Evolutionary conservation across 1,284 basidiomycete genomes (phyloP), one percentile per base, ranked within the genome.

Genomic region (Omphalotus olearius): DNA sequence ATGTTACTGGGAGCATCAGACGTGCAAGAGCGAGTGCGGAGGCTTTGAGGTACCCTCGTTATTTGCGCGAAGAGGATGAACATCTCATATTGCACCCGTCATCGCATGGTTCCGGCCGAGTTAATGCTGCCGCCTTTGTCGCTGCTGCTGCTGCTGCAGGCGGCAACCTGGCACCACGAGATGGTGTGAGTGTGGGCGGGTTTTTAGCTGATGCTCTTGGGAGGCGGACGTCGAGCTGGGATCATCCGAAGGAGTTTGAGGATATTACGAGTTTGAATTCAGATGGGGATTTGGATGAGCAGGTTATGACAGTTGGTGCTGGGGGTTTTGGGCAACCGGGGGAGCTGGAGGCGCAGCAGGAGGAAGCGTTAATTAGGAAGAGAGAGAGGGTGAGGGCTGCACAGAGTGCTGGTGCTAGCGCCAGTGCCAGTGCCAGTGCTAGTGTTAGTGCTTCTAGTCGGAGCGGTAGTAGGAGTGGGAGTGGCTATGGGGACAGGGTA

Each of bases 201-300:
- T 28, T 42, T 4, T 16, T 45, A 7, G 16, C 26, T 45, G 43
- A 28, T 16, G 43, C 13, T 1, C 64, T 70, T 20, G 76, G 75
- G 20, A 70, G 79, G 58, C 72, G 83, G 11, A 83, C 83, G 7
- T 82, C 82, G 43, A 85, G 82, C 60, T 85, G 82, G 82, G 75
- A 72, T 2, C 61, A 65, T 54, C 56, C 72, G 23, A 60, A 64
- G 3, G 72, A 79, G 55, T 73, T 75, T 49, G 79, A 80, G 57
- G 76, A 81, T 45, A 67, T 74, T 52, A 70, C 64, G 45, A 84
- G 79, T 56, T 59, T 83, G 40, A 74, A 76, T 54, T 80, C 78
- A 26, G 74, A 74, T 40, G 76, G 74, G 39, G 73, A 76, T 35
- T 57, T 74, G 45, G 72, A 75, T 51, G 74, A 79, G 26, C 73